Evolutionary conservation across 2,329 filamentous ascomycete genomes (phyloP).

Genomic region (Phaeomoniella chlamydospora): DNA sequence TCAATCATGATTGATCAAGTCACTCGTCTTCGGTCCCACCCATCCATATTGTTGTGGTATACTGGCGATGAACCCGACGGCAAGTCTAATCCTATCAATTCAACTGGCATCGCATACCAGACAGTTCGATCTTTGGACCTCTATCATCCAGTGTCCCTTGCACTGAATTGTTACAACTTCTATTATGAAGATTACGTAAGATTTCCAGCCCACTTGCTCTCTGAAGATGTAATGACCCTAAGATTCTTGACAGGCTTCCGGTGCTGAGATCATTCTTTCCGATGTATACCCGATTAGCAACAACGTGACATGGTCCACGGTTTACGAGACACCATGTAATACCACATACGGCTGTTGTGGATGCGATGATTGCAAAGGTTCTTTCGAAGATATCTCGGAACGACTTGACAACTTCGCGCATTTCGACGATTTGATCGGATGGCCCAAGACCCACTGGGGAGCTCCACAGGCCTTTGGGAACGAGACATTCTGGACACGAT

Average conservation of each 20-base stretch:
- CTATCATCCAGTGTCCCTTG: conserved; percentile 46
- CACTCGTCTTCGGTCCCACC: conserved; percentile 8
- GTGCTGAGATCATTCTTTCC: conserved; percentile 44
- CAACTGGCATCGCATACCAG: conserved; percentile 26
- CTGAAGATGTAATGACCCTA: neutral
- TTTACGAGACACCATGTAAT: conserved; percentile 43
- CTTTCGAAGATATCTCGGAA: conserved; percentile 36
- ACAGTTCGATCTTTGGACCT: conserved; percentile 37
- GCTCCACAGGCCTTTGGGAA: conserved; percentile 36
- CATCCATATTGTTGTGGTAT: conserved; percentile 30
- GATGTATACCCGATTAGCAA: conserved; percentile 47
- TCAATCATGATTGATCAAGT: conserved; percentile 19
- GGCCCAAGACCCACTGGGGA: conserved; percentile 31
- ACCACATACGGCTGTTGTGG: conserved; percentile 47
- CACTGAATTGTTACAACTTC: conserved; percentile 49
- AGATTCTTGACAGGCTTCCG: conserved; percentile 17
- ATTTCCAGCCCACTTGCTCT: too few species aligned
- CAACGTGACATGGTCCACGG: conserved; percentile 37
- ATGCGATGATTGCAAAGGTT: conserved; percentile 44
- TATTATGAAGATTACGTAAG: conserved; percentile 38
- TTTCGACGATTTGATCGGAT: conserved; percentile 26
- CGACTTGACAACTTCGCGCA: conserved; percentile 25
- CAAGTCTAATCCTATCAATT: conserved; percentile 37
- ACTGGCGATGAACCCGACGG: conserved; percentile 43
- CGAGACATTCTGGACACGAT: conserved; percentile 30